Conservation (phyloP, 2,329 filamentous ascomycete genomes). For the Diplocarpon mali region DNA sequence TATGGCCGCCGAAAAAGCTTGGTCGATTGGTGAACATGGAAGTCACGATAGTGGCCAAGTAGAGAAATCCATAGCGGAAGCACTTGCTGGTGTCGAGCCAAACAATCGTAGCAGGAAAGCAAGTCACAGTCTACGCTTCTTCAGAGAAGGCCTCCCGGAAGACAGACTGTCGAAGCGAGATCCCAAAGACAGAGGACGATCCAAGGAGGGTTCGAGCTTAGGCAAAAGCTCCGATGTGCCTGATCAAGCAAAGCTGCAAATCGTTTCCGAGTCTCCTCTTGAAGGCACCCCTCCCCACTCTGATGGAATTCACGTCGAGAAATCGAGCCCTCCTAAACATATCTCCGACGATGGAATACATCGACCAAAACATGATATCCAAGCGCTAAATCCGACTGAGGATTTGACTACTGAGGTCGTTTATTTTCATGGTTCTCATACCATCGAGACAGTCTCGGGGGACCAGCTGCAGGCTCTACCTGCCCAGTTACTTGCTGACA, state of each 20-base stretch:
- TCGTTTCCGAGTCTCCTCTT: neutral
- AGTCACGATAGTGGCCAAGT: constrained; percentile 46
- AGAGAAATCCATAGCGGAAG: constrained; percentile 53
- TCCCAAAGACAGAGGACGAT: constrained; percentile 23
- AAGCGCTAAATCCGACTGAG: constrained; percentile 9
- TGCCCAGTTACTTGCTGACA: constrained; percentile 24
- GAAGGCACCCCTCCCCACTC: neutral
- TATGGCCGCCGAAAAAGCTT: constrained; percentile 41
- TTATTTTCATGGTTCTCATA: constrained; percentile 20
- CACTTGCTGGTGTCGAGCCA: constrained; percentile 48
- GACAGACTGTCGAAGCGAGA: constrained; percentile 46
- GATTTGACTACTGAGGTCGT: constrained; percentile 18
- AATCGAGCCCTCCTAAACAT: neutral
- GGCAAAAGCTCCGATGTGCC: constrained; percentile 9
- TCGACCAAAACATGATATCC: neutral
- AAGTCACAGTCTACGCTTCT: constrained; percentile 55
- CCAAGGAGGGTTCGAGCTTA: constrained; percentile 20
- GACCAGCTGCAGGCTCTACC: constrained; percentile 21
- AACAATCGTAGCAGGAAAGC: constrained; percentile 56
- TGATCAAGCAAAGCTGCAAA: constrained; percentile 5
- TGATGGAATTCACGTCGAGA: neutral
- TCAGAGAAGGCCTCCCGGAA: constrained; percentile 53
- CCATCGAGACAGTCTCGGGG: constrained; percentile 11
- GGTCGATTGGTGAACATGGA: constrained; percentile 50
- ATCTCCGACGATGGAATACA: neutral